Base-by-base conservation (phyloP, 495 filamentous ascomycete species). In the Xylaria cubensis region DNA sequence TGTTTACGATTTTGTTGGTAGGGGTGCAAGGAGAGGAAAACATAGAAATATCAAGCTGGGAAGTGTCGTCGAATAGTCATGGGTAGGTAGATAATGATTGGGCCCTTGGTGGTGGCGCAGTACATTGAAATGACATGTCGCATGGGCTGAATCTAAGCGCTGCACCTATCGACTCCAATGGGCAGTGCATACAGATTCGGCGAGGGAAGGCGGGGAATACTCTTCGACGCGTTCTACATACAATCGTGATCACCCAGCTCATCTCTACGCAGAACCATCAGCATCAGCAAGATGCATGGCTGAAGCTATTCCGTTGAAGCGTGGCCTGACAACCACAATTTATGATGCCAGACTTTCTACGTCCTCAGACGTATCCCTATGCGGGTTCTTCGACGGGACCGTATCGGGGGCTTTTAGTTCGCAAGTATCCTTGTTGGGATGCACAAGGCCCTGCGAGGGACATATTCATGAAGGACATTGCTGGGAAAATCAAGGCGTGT, bases 351-450 rank as follows among this genome's bases (percentile, higher is more conserved):
- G 56, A 48, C 26, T 46, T 67, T 32, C 50, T 67, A 56, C 64
- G 64, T 17, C 4, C 50, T 15, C 64, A 67, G 21, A 67, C 64
- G 19, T 69, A 62, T 34, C 67, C 55, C 24, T 69, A 61, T 26
- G 67, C 67, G 24, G 39, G 7, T 36, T 62, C 67, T 62, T 69
- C 67, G 39, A 69, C 67, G 24, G 67, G 67, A 7, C 41, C 67
- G 17, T 69, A 62, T 69, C 55, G 67, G 15, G 67, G 67, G 21
- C 67, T 69, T 48, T 26, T 62, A 4, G 55, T 69, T 21, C 67
- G 55, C 39, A 69, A 69, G 41, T 69, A 69, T 24, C 55, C 67
- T 12, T 69, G 55, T 36, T 69, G 67, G 67, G 67, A 69, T 51
- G 67, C 67, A 8, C 53, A 21, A 61, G 67, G 67, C 21, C 53